Conservation (phyloP, 257 asterid genomes). For the Lithospermum erythrorhizon region DNA sequence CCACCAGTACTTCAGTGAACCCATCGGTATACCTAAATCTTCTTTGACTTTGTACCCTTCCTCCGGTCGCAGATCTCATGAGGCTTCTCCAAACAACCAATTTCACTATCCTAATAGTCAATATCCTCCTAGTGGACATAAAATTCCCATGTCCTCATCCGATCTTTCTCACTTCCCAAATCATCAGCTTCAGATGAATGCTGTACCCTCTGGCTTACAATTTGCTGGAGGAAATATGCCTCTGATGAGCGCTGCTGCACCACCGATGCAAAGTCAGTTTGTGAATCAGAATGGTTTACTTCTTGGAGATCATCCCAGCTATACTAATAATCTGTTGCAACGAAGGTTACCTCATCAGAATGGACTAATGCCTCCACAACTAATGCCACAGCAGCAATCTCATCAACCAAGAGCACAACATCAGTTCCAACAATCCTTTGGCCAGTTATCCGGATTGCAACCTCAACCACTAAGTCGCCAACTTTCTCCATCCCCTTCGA, state of each 20-base stretch:
- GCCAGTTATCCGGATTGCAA: conserved; percentile 52
- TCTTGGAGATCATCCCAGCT: conserved; percentile 53
- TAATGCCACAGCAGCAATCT: conserved; percentile 7
- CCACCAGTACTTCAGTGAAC: conserved; percentile 76
- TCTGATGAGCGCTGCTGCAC: conserved; percentile 26
- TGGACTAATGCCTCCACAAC: conserved; percentile 46
- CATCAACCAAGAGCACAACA: conserved; percentile 49
- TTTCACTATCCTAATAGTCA: conserved; percentile 39
- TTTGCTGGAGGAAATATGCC: conserved; percentile 38
- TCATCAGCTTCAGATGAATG: conserved; percentile 36
- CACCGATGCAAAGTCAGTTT: conserved; percentile 55
- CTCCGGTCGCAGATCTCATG: conserved; percentile 50
- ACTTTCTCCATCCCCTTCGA: no score
- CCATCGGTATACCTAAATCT: conserved; percentile 62
- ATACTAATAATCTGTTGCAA: conserved; percentile 48
- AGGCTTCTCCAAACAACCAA: conserved; percentile 41
- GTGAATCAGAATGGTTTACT: conserved; percentile 38
- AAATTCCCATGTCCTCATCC: conserved; percentile 39
- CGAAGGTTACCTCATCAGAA: conserved; percentile 51
- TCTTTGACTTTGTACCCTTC: conserved; percentile 80
- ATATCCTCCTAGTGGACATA: conserved; percentile 47
- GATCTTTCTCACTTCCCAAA: conserved; percentile 40
- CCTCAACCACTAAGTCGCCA: conserved; percentile 25
- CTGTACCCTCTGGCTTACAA: conserved; percentile 44
- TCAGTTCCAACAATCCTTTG: conserved; percentile 54